Evolutionary conservation across 176 grass and related monocot species (phyloP), one percentile per base, ranked within the genome.

Genomic region (Avena atlantica): DNA sequence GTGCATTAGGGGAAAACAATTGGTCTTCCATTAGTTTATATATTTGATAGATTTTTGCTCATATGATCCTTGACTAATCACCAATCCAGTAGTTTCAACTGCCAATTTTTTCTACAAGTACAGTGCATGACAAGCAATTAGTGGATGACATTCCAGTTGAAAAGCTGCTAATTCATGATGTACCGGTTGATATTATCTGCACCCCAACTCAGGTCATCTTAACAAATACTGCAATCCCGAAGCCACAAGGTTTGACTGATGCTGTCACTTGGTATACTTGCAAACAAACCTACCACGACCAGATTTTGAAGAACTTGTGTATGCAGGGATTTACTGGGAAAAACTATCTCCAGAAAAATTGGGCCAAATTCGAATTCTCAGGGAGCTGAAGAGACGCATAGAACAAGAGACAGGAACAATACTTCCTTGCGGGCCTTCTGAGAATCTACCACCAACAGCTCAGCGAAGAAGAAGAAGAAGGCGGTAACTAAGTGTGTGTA

Each of bases 81-180:
- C 45, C 23, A 31, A 31, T 19, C 73, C 23, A 55, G 25, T 42
- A 27, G 16, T 66, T 11, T 37, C 37, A 80, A 56, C 21, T 78
- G 17, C 2, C 52, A 71, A 70, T 61, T 72, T 12, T 88, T 56
- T 87, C 4, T 61, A 68, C 20, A 76, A 36, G 61, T 87, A 34
- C 83, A 98, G 93, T 98, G 66, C 93, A 98, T 79, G 96, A 98
- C 90, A 95, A 89, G 76, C 96, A 98, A 89, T 88, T 98, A 79
- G 96, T 93, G 86, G 79, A 92, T 88, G 93, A 92, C 79, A 95
- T 98, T 65, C 93, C 93, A 81, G 90, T 94, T 40, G 92, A 94
- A 73, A 98, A 98, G 82, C 89, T 98, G 47, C 81, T 98, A 83
- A 65, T 96, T 86, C 96, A 98, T 85, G 96, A 98, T 91, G 96